These are phyloP conservation scores for Fusarium heterosporum DNA, from an alignment of 2,329 filamentous ascomycete genomes.

Conservation along the genomic window DNA sequence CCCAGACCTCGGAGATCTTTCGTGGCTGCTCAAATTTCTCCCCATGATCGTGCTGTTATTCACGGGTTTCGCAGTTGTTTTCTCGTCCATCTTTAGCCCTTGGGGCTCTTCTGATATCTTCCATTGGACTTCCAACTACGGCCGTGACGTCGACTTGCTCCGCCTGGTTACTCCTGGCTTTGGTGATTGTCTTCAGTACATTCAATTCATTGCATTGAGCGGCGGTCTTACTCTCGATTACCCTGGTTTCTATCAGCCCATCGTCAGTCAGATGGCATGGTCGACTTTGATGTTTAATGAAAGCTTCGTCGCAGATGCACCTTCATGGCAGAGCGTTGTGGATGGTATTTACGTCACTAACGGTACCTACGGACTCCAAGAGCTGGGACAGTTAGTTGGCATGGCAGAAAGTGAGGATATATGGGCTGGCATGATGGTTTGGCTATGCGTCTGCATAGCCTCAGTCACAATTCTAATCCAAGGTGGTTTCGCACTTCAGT, in stretches of 20 bases:
- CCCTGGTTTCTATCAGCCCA: constrained; percentile 93
- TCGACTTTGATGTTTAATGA: constrained; percentile 93
- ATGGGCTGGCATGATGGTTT: constrained; percentile 95
- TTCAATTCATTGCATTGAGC: constrained; percentile 90
- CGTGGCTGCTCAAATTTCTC: constrained; percentile 78
- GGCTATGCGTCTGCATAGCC: constrained; percentile 82
- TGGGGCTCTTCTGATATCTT: constrained; percentile 94
- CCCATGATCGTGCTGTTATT: constrained; percentile 82
- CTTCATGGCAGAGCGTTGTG: constrained; percentile 73
- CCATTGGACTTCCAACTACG: constrained; percentile 98
- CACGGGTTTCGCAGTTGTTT: constrained; percentile 83
- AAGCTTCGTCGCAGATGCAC: constrained; percentile 79
- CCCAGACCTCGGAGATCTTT: constrained; percentile 79
- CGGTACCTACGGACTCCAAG: constrained; percentile 81
- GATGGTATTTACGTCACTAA: constrained; percentile 91
- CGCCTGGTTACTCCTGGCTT: constrained; percentile 95
- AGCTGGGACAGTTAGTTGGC: constrained; percentile 83
- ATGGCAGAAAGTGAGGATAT: constrained; percentile 81
- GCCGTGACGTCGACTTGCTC: constrained; percentile 89
- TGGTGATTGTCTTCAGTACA: constrained; percentile 95
- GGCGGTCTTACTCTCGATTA: constrained; percentile 90
- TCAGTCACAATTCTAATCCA: constrained; percentile 77
- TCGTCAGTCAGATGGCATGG: constrained; percentile 89
- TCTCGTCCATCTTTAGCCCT: constrained; percentile 88
- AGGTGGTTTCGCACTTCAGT: constrained; percentile 79